Evolutionary conservation across 768 basidiomycete species (phyloP).

Genomic region (Omphalotus guepiniiformis): DNA sequence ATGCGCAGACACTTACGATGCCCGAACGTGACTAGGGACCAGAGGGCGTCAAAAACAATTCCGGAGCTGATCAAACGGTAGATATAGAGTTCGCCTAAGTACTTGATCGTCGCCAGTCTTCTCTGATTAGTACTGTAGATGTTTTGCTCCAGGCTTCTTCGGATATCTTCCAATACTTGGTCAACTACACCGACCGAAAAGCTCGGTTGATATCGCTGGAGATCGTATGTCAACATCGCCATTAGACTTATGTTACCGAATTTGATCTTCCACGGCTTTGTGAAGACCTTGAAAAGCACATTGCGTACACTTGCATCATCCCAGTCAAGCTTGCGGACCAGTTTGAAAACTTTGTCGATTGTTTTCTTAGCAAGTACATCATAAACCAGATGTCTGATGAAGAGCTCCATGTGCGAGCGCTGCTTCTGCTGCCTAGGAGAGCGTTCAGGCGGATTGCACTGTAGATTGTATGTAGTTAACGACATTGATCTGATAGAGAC

Average conservation of each 20-base stretch:
- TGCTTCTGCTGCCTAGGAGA: slow-evolving; percentile 82
- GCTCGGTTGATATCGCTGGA: slow-evolving; percentile 88
- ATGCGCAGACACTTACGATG: slow-evolving; percentile 66
- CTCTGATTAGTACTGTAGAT: slow-evolving; percentile 94
- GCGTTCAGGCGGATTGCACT: slow-evolving; percentile 98
- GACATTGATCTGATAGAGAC: neutral
- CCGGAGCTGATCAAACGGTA: slow-evolving; percentile 87
- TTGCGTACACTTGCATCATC: slow-evolving; percentile 63
- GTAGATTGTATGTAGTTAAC: neutral
- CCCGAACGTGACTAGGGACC: slow-evolving; percentile 93
- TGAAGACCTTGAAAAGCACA: slow-evolving; percentile 83
- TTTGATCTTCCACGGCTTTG: slow-evolving; percentile 98
- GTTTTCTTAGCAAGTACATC: slow-evolving; percentile 91
- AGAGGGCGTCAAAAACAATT: slow-evolving; percentile 89
- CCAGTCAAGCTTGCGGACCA: slow-evolving; percentile 94
- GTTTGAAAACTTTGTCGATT: slow-evolving; percentile 92
- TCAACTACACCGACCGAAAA: slow-evolving; percentile 89
- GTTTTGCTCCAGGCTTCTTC: slow-evolving; percentile 90
- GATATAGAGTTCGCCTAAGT: slow-evolving; percentile 95
- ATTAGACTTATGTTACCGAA: slow-evolving; percentile 85
- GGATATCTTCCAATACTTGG: slow-evolving; percentile 90
- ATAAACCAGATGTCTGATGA: slow-evolving; percentile 92
- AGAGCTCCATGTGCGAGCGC: slow-evolving; percentile 83
- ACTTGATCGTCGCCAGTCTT: slow-evolving; percentile 87
- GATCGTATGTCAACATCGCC: slow-evolving; percentile 92